phyloP scores from a whole-genome alignment of 768 basidiomycete species.

The Coprinopsis cinerea region DNA sequence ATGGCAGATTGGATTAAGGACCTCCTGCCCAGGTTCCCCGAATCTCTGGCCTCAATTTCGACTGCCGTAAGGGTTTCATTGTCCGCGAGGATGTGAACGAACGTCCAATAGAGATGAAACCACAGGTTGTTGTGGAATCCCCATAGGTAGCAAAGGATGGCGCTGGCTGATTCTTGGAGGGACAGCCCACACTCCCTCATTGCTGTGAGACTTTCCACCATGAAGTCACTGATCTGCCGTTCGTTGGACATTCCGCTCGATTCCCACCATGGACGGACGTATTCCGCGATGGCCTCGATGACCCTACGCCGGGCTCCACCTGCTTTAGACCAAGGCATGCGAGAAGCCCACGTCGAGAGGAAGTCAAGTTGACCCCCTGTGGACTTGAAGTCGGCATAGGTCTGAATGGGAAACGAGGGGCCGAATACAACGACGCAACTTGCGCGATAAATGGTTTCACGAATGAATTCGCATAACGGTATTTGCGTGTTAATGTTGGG shows the following conservation, averaged over 20 bases:
- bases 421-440: too few species aligned
- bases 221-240: not conserved
- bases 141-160: not conserved
- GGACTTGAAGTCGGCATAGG: not conserved
- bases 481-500: too few species aligned
- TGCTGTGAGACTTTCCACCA: not conserved
- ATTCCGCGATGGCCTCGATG: not conserved
- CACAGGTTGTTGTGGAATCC: not conserved
- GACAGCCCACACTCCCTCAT: not conserved
- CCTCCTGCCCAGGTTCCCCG: not conserved
- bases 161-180: not conserved
- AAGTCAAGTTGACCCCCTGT: not conserved
- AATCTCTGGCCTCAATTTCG: not conserved
- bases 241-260: not conserved
- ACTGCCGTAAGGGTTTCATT: not conserved
- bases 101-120: not conserved
- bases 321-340: not conserved
- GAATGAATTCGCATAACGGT: too few species aligned
- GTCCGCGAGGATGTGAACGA: not conserved
- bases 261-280: not conserved
- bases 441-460: too few species aligned
- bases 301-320: not conserved
- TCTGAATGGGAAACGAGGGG: not conserved
- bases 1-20: not conserved
- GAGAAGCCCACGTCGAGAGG: not conserved